Base-by-base conservation (phyloP, 495 filamentous ascomycete species). In the Stereocaulon alpinum region DNA sequence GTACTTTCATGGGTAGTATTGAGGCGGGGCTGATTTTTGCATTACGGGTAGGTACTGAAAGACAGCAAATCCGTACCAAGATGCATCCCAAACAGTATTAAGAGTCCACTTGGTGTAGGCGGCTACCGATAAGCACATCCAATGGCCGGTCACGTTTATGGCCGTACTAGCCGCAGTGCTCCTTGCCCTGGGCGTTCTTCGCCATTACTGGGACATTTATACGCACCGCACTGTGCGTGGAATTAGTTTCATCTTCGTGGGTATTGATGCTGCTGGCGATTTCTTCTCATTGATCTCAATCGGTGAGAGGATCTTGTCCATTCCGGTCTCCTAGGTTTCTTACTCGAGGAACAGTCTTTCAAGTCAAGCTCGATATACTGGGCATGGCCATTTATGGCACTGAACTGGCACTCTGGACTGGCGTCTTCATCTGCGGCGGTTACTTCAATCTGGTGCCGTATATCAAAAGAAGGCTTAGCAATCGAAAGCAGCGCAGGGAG, bases 221-320 rank as follows among this genome's bases (percentile, higher is more conserved):
- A 65, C 72, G 14, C 75, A 84, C 57, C 72, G 76, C 12, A 84
- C 82, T 0, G 82, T 85, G 14, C 74, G 80, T 2, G 83, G 83
- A 9, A 85, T 86, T 34, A 83, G 79, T 15, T 85, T 86, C 68
- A 69, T 84, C 4, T 86, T 85, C 63, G 81, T 84, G 0, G 81
- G 69, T 0, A 83, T 85, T 43, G 83, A 86, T 67, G 82, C 82
- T 4, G 74, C 77, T 2, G 83, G 82, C 0, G 83, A 86, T 70
- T 58, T 85, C 1, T 81, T 80, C 56, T 84, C 82, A 4, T 72
- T 85, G 0, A 63, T 83, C 14, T 84, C 83, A 6, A 70, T 86
- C 41, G 68, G 72, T 74, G 40, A 63, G 56, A 61, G 29, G 18
- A 29, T 43, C 58, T 54, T 17, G 10, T 30, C 29, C 0, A 32